Conservation (phyloP, 1,139 yeast species). For the Petasospora fabianii region DNA sequence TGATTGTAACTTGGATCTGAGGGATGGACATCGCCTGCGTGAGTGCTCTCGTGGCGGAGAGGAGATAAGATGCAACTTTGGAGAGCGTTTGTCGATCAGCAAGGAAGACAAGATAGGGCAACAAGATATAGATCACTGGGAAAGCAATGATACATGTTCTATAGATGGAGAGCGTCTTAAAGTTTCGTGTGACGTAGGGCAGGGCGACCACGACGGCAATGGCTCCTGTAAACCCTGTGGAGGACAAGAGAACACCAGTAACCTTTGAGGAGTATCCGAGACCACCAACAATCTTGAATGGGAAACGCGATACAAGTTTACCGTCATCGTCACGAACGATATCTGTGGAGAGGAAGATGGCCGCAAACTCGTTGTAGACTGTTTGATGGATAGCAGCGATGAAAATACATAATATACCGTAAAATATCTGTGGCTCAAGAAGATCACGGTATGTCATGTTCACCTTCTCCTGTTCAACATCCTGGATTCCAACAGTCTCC, state of each 20-base stretch:
- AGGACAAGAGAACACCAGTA: constrained; percentile 53
- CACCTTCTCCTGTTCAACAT: constrained; percentile 16
- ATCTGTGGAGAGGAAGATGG: constrained; percentile 54
- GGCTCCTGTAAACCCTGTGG: constrained; percentile 56
- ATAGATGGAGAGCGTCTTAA: constrained; percentile 44
- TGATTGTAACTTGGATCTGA: constrained; percentile 41
- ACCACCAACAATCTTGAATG: constrained; percentile 47
- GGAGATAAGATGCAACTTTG: constrained; percentile 7
- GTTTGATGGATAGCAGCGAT: constrained; percentile 48
- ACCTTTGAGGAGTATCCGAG: constrained; percentile 42
- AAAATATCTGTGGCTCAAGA: constrained; percentile 28
- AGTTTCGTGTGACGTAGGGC: constrained; percentile 51
- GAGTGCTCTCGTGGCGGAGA: constrained; percentile 28
- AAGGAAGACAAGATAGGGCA: constrained; percentile 48
- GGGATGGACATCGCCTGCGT: constrained; percentile 39
- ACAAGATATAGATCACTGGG: constrained; percentile 44
- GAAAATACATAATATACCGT: constrained; percentile 41
- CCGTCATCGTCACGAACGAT: constrained; percentile 29
- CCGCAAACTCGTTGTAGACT: constrained; percentile 56
- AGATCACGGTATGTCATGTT: constrained; percentile 29
- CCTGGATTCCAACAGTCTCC: constrained; percentile 18
- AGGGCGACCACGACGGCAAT: constrained; percentile 47
- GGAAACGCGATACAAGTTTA: constrained; percentile 38
- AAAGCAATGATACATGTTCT: constrained; percentile 39
- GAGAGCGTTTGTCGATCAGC: constrained; percentile 12